Percentiles rank a stretch among this genome's conserved stretches.
Evolutionary conservation across 83 land plant genomes (phyloP).

Genomic region (Diphasiastrum complanatum): DNA sequence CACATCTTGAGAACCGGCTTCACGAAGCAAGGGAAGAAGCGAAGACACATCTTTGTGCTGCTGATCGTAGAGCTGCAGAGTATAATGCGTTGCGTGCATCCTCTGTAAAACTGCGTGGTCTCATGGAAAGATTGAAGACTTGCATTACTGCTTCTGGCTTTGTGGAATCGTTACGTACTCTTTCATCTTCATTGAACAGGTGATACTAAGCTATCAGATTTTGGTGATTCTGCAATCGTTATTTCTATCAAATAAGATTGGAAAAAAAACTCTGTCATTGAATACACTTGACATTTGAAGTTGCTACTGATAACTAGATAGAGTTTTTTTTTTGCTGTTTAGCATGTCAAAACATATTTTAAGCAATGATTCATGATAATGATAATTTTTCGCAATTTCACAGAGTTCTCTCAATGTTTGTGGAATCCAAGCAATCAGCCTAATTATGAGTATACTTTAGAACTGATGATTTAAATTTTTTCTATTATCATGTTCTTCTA

Average conservation of each 20-base stretch:
- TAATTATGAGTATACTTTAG: too few relatives aligned
- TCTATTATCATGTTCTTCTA: too few relatives aligned
- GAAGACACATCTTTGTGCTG: conserved; percentile 80
- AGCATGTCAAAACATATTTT: too few relatives aligned
- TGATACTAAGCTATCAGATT: conserved; percentile 9
- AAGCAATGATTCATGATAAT: too few relatives aligned
- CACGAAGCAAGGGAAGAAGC: conserved; percentile 98
- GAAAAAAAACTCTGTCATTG: not conserved
- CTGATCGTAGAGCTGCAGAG: conserved; percentile 86
- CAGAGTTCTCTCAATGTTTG: too few relatives aligned
- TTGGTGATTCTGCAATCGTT: not conserved
- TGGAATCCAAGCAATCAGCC: too few relatives aligned
- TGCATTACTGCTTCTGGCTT: conserved; percentile 60
- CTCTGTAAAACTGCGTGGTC: conserved; percentile 65
- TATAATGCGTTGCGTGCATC: conserved; percentile 77
- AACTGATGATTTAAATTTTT: too few relatives aligned
- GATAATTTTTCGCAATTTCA: too few relatives aligned
- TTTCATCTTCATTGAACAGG: conserved; percentile 76
- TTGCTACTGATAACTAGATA: too few relatives aligned
- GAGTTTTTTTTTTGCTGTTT: too few relatives aligned
- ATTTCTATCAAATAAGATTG: not conserved
- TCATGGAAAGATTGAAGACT: conserved; percentile 69
- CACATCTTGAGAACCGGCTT: conserved; percentile 81
- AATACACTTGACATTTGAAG: not conserved
- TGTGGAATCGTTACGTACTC: conserved; percentile 62